phyloP scores from a whole-genome alignment of 2,329 filamentous ascomycete species.

The Botrytis paeoniae region DNA sequence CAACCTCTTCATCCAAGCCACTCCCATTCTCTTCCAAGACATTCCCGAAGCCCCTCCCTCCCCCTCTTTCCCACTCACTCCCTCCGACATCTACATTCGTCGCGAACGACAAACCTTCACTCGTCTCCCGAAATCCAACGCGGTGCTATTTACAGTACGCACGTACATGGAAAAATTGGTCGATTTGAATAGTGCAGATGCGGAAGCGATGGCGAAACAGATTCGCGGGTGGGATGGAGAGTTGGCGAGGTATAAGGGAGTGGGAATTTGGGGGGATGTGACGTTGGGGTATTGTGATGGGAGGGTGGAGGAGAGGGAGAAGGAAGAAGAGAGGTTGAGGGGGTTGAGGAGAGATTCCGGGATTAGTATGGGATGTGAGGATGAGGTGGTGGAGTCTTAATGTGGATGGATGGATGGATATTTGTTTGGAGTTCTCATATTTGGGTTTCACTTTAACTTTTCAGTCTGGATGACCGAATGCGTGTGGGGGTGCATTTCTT shows the following conservation, averaged over 20 bases:
- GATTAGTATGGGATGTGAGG: neutral
- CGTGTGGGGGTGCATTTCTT: neutral
- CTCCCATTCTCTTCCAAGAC: slow-evolving; percentile 45
- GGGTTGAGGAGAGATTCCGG: neutral
- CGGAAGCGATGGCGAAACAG: slow-evolving; percentile 44
- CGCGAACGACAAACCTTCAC: slow-evolving; percentile 50
- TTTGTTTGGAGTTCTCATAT: neutral
- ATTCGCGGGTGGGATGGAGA: slow-evolving; percentile 46
- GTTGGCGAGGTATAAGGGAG: slow-evolving; percentile 46
- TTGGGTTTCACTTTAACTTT: neutral
- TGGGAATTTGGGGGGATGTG: slow-evolving; percentile 41
- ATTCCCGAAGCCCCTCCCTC: slow-evolving; percentile 40
- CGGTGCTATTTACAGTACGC: slow-evolving; percentile 50
- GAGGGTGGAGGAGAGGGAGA: neutral
- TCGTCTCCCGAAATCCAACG: slow-evolving; percentile 43
- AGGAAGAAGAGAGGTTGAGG: neutral
- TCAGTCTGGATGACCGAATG: neutral
- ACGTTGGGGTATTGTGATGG: slow-evolving; percentile 27
- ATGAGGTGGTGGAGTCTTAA: neutral
- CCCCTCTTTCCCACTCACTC: slow-evolving; percentile 28
- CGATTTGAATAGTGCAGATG: slow-evolving; percentile 42
- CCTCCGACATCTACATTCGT: slow-evolving; percentile 45
- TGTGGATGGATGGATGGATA: neutral
- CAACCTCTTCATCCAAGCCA: slow-evolving; percentile 50
- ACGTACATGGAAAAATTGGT: slow-evolving; percentile 45